These are phyloP conservation scores for Cocos nucifera DNA, from an alignment of 176 grass and related monocot genomes.

Conservation along the genomic window DNA sequence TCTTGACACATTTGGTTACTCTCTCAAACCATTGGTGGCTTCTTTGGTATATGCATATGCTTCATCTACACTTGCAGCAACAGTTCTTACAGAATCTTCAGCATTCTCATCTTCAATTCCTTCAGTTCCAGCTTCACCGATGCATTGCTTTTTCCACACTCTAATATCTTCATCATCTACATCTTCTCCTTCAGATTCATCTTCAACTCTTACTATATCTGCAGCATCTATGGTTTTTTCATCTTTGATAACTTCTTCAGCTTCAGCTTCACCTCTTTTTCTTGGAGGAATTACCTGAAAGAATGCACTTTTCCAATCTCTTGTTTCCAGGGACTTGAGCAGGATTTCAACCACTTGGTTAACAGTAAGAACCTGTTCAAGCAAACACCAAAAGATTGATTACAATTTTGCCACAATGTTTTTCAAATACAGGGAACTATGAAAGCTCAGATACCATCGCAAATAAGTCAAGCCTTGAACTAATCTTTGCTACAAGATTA, in stretches of 20 bases:
- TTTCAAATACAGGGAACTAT: too few relatives aligned
- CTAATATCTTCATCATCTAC: conserved; percentile 21
- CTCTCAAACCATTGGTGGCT: too few relatives aligned
- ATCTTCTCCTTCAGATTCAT: conserved; percentile 14
- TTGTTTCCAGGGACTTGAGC: conserved; percentile 84
- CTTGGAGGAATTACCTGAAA: conserved; percentile 83
- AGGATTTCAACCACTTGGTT: conserved; percentile 98
- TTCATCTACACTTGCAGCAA: too few relatives aligned
- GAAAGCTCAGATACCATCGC: too few relatives aligned
- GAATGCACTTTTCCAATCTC: conserved; percentile 88
- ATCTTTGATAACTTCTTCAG: conserved; percentile 17
- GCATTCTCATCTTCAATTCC: not conserved
- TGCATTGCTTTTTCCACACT: conserved; percentile 44
- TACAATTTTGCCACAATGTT: too few relatives aligned
- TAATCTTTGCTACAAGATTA: too few relatives aligned
- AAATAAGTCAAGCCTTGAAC: too few relatives aligned
- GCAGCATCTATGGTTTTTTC: conserved; percentile 1
- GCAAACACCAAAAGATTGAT: too few relatives aligned
- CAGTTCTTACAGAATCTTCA: too few relatives aligned
- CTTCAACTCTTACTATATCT: conserved; percentile 15
- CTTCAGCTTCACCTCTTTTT: conserved; percentile 44
- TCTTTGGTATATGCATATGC: too few relatives aligned
- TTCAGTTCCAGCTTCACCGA: conserved; percentile 27
- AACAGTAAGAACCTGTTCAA: conserved; percentile 72
- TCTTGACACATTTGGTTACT: too few relatives aligned